phyloP scores from a whole-genome alignment of 2,329 filamentous ascomycete species.

The Didymella sp. region DNA sequence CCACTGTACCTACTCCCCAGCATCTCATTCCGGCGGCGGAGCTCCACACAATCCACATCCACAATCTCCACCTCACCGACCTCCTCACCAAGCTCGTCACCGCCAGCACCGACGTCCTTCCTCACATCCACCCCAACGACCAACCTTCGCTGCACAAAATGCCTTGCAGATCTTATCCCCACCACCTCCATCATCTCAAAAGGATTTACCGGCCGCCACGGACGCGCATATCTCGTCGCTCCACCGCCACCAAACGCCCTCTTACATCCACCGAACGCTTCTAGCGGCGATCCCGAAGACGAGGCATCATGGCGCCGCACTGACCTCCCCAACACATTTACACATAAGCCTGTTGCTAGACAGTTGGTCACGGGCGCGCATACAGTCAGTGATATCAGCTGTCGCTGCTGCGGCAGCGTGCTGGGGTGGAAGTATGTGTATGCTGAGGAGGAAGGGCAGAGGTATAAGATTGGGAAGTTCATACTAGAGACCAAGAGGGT shows the following conservation, averaged over 20 bases:
- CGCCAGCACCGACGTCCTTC: slow-evolving; percentile 36
- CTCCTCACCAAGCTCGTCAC: slow-evolving; percentile 23
- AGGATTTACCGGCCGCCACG: slow-evolving; percentile 70
- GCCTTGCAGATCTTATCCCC: slow-evolving; percentile 65
- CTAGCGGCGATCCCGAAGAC: slow-evolving; percentile 2
- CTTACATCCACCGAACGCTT: slow-evolving; percentile 31
- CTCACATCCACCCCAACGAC: slow-evolving; percentile 53
- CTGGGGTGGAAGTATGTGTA: slow-evolving; percentile 71
- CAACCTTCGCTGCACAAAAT: slow-evolving; percentile 65
- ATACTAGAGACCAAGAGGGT: slow-evolving; percentile 68
- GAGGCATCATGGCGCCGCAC: slow-evolving; percentile 25
- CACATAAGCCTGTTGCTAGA: slow-evolving; percentile 62
- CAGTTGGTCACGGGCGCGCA: slow-evolving; percentile 69
- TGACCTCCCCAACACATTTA: slow-evolving; percentile 65
- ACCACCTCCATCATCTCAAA: slow-evolving; percentile 68
- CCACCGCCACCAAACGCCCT: slow-evolving; percentile 45
- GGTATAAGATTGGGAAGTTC: slow-evolving; percentile 72
- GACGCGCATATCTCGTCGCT: slow-evolving; percentile 68
- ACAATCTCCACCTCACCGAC: slow-evolving; percentile 31
- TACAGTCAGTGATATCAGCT: slow-evolving; percentile 67
- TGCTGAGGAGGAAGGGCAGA: slow-evolving; percentile 66
- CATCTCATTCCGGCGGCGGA: slow-evolving; percentile 51
- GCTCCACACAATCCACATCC: slow-evolving; percentile 48
- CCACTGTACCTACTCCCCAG: slow-evolving; percentile 49
- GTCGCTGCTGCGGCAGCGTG: slow-evolving; percentile 62